Base-by-base conservation (phyloP, 2,329 filamentous ascomycete species). In the Penicillium sp. region DNA sequence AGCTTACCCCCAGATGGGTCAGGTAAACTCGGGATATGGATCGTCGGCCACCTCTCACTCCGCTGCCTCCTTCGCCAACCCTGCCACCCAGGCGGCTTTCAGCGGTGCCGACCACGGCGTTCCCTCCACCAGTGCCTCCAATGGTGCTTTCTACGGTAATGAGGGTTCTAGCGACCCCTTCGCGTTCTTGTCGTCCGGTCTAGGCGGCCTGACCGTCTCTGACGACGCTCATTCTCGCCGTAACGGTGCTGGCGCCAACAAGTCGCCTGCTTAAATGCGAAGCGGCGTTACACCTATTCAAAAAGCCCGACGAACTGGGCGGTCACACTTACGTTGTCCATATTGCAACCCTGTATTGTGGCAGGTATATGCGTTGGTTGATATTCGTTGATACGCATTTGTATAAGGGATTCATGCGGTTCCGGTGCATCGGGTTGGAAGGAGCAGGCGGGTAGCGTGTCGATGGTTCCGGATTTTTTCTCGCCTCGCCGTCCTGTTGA, bases 11-110 rank as follows among this genome's bases (percentile, higher is more conserved):
- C 80, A 89, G 6, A 76, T 77, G 74, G 72, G 73, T 41, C 73
- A 75, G 61, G 84, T 96, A 74, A 89, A 90, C 71, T 89, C 87
- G 34, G 88, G 91, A 65, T 96, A 86, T 63, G 86, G 86, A 53
- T 87, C 88, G 41, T 86, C 85, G 50, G 88, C 86, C 36, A 85
- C 86, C 47, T 87, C 90, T 63, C 90, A 94, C 73, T 88, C 89
- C 23, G 88, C 88, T 39, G 89, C 90, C 12, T 88, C 88, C 5
- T 97, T 99, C 67, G 92, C 96, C 69, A 95, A 91, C 78, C 89
- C 92, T 58, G 89, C 90, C 57, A 90, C 93, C 15, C 93, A 97
- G 76, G 91, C 91, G 55, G 93, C 94, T 24, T 99, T 99, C 79
- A 89, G 90, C 69, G 89, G 89, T 38, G 91, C 90, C 36, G 87